Evolutionary conservation across 1,139 yeast species (phyloP), one percentile per base, ranked within the genome.

Genomic region (Candida smagusa): DNA sequence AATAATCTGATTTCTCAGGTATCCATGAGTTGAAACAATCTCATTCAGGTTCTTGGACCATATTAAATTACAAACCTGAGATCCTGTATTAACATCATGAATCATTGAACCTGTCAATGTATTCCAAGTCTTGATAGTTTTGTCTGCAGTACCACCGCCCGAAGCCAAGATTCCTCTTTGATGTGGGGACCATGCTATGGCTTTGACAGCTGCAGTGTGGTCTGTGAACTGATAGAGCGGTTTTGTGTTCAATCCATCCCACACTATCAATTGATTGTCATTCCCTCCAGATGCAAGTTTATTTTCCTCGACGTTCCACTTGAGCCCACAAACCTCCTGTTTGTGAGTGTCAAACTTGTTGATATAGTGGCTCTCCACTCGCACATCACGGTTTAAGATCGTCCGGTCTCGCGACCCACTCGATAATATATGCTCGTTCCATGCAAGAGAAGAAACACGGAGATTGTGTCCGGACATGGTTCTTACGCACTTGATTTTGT

Each of bases 91-190:
- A 12, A 86, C 81, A 52, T 89, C 94, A 50, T 80, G 77, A 12
- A 87, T 58, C 43, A 83, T 75, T 24, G 72, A 61, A 0, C 97
- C 97, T 7, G 86, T 86, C 34, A 82, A 63, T 0, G 96, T 86
- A 58, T 89, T 90, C 98, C 98, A 92, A 19, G 90, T 81, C 58
- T 92, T 85, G 50, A 94, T 83, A 23, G 84, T 77, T 41, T 92
- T 79, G 60, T 92, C 99, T 1, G 95, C 94, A 0, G 97, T 89
- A 19, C 99, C 99, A 21, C 98, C 99, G 6, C 98, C 99, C 2
- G 94, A 80, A 0, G 97, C 97, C 38, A 92, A 63, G 3, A 90
- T 74, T 0, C 97, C 97, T 41, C 97, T 70, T 55, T 88, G 96
- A 56, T 92, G 97, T 0, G 98, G 97, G 1, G 95, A 86, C 99